Conservation (phyloP, 2,329 filamentous ascomycete species). For the Neoascochyta sp. region DNA sequence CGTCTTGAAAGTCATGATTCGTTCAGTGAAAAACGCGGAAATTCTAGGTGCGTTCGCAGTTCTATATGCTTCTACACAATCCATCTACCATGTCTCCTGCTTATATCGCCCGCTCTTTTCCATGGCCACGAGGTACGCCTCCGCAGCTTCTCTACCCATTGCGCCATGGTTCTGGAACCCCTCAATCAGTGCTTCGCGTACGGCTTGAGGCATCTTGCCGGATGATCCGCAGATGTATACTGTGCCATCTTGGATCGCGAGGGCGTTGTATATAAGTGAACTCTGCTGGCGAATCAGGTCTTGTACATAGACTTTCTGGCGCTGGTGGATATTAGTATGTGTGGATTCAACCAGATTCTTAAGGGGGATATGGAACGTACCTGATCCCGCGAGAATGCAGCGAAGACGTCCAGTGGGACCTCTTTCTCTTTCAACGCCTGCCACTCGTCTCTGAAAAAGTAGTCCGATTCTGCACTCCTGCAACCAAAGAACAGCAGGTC, state of each 20-base stretch:
- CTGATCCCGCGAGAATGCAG: slow-evolving; percentile 71
- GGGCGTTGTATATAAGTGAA: slow-evolving; percentile 48
- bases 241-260: slow-evolving; percentile 52
- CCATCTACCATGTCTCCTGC: slow-evolving; percentile 67
- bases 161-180: slow-evolving; percentile 48
- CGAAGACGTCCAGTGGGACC: slow-evolving; percentile 51
- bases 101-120: slow-evolving; percentile 62
- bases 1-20: too few relatives aligned
- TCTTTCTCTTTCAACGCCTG: slow-evolving; percentile 40
- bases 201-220: slow-evolving; percentile 68
- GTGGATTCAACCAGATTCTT: too few relatives aligned
- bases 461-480: slow-evolving; percentile 71
- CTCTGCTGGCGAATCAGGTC: slow-evolving; percentile 55
- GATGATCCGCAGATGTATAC: slow-evolving; percentile 60
- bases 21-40: not conserved
- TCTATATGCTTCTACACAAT: too few relatives aligned
- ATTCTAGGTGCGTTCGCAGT: too few relatives aligned
- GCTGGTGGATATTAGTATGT: slow-evolving; percentile 17
- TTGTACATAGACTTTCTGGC: slow-evolving; percentile 65
- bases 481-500: slow-evolving; percentile 77
- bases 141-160: slow-evolving; percentile 49
- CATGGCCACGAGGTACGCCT: slow-evolving; percentile 54
- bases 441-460: slow-evolving; percentile 81
- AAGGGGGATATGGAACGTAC: slow-evolving; percentile 13
- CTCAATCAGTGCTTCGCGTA: slow-evolving; percentile 64